phyloP scores from a whole-genome alignment of 164 flowering plant species.

The Pachysandra terminalis region DNA sequence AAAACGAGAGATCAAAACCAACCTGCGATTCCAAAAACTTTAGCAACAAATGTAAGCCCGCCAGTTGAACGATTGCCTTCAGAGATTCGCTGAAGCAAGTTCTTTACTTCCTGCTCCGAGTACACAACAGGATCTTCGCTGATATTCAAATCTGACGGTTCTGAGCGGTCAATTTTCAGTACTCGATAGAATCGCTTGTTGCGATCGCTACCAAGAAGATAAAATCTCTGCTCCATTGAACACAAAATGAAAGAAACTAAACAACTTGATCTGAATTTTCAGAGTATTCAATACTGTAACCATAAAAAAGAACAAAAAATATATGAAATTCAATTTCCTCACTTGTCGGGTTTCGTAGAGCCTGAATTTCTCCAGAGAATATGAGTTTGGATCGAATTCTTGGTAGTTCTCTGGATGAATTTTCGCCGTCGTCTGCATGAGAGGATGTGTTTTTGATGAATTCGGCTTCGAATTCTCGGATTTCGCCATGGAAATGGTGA shows the following conservation, averaged over 20 bases:
- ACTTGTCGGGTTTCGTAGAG: slow-evolving; percentile 94
- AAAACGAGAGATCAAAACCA: slow-evolving; percentile 7
- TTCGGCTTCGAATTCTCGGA: slow-evolving; percentile 35
- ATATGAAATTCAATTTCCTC: slow-evolving; percentile 4
- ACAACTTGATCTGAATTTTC: not conserved
- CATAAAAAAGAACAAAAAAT: not conserved
- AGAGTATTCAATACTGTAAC: not conserved
- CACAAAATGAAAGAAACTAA: not conserved
- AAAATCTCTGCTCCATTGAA: slow-evolving; percentile 59
- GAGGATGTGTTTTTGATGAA: slow-evolving; percentile 15
- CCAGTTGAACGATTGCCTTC: slow-evolving; percentile 97
- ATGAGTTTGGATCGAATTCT: slow-evolving; percentile 54
- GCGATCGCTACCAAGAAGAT: slow-evolving; percentile 89
- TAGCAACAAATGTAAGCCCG: slow-evolving; percentile 65
- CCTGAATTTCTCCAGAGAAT: slow-evolving; percentile 83
- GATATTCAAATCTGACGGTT: slow-evolving; percentile 84
- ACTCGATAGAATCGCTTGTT: slow-evolving; percentile 74
- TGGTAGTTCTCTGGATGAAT: slow-evolving; percentile 45
- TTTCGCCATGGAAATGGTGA: slow-evolving; percentile 40
- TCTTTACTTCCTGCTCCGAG: slow-evolving; percentile 81
- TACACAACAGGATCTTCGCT: slow-evolving; percentile 99
- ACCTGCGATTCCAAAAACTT: slow-evolving; percentile 95
- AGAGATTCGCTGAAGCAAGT: slow-evolving; percentile 75
- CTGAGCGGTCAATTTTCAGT: slow-evolving; percentile 89
- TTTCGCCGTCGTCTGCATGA: slow-evolving; percentile 25